Conservation (phyloP, 179 eudicot species). For the Silene noctiflora region DNA sequence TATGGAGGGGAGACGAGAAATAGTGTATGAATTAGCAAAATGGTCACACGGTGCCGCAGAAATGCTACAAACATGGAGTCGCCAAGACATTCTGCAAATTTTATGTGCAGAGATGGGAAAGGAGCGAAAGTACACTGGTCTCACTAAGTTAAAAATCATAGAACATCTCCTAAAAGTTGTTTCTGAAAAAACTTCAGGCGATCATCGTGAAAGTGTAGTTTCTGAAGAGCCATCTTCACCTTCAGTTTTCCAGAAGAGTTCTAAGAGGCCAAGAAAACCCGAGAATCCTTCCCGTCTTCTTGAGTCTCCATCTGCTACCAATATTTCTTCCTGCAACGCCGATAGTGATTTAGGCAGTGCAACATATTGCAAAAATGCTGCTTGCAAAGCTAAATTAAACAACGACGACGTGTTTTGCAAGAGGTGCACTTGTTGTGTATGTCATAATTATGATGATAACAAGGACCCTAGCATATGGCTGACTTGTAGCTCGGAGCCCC, state of each 20-base stretch:
- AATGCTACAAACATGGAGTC: constrained; percentile 73
- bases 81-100: constrained; percentile 73
- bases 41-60: constrained; percentile 66
- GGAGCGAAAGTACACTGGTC: constrained; percentile 87
- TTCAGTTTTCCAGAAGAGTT: constrained; percentile 34
- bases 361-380: constrained; percentile 62
- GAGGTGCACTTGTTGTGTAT: constrained; percentile 92
- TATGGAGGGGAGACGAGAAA: constrained; percentile 71
- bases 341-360: constrained; percentile 24
- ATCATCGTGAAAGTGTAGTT: constrained; percentile 18
- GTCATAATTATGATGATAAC: constrained; percentile 77
- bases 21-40: constrained; percentile 65
- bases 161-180: constrained; percentile 77
- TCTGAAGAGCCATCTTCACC: constrained; percentile 30
- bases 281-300: constrained; percentile 44
- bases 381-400: constrained; percentile 72
- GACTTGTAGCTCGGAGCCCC: constrained; percentile 74
- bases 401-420: constrained; percentile 62
- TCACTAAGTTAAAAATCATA: constrained; percentile 74
- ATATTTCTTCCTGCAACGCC: constrained; percentile 22
- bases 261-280: constrained; percentile 53
- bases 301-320: constrained; percentile 26
- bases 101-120: constrained; percentile 86
- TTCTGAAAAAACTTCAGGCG: constrained; percentile 48
- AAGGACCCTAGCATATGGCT: constrained; percentile 97